These are phyloP conservation scores for Choiromyces venosus DNA, from an alignment of 495 filamentous ascomycete species.

Conservation along the genomic window DNA sequence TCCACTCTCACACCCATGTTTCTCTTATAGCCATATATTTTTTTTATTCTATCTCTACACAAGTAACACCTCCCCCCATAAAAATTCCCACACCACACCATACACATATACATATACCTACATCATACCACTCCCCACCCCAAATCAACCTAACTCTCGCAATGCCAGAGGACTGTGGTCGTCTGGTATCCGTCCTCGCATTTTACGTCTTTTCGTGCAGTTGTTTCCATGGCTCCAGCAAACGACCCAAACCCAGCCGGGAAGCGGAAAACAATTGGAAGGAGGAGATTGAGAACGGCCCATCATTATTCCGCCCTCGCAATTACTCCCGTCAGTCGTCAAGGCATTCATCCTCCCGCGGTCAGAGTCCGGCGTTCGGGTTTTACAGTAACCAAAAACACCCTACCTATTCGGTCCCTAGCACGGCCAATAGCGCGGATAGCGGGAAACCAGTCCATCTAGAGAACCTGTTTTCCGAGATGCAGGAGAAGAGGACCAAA, in stretches of 20 bases:
- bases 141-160: conserved; percentile 4
- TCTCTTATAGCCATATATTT: not conserved
- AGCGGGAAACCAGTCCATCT: not conserved
- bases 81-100: conserved; percentile 2
- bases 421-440: not conserved
- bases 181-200: conserved; percentile 31
- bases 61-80: not conserved
- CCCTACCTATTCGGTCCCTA: not conserved
- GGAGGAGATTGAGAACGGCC: conserved; percentile 30
- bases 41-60: not conserved
- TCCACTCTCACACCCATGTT: not conserved
- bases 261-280: conserved; percentile 20
- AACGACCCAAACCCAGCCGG: conserved; percentile 17
- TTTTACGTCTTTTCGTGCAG: conserved; percentile 32
- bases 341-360: conserved; percentile 14
- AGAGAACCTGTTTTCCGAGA: conserved; percentile 1
- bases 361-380: not conserved
- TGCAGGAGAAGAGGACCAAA: conserved; percentile 8
- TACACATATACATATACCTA: not conserved
- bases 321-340: conserved; percentile 15
- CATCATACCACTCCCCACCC: not conserved
- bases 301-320: conserved; percentile 21
- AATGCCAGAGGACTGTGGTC: conserved; percentile 29
- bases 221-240: conserved; percentile 14
- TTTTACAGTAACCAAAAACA: not conserved